Percentiles rank a stretch among this genome's conserved stretches.
Evolutionary conservation across 2,329 filamentous ascomycete genomes (phyloP).

Genomic region (Onygenales sp.): DNA sequence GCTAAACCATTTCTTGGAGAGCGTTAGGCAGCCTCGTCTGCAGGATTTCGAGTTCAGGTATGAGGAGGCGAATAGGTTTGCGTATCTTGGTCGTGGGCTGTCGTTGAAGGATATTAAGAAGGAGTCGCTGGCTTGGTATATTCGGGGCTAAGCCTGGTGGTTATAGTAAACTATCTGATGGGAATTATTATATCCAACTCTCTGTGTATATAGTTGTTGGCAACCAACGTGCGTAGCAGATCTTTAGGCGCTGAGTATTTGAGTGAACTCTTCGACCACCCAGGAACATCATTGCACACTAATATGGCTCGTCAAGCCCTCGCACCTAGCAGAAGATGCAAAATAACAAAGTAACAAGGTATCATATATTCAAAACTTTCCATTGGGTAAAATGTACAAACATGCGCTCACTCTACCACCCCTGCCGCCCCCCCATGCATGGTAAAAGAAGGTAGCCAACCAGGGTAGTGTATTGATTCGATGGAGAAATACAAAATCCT

Average conservation of each 20-base stretch:
- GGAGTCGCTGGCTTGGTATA: conserved; percentile 1
- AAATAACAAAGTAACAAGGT: background rate
- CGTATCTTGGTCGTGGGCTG: conserved; percentile 13
- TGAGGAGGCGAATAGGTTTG: conserved; percentile 10
- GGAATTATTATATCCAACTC: no score
- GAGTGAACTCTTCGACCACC: background rate
- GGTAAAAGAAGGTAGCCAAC: background rate
- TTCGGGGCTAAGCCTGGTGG: background rate
- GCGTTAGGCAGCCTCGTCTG: conserved; percentile 8
- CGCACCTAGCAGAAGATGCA: no score
- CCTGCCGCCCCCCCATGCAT: background rate
- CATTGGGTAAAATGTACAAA: background rate
- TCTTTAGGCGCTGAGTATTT: no score
- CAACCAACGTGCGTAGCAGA: no score
- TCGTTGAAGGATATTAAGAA: conserved; percentile 6
- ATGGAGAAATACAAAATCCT: background rate
- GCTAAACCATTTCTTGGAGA: conserved; percentile 13
- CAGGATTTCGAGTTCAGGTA: conserved; percentile 15
- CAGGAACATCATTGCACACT: background rate
- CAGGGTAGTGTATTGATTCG: background rate
- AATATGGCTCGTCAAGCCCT: no score
- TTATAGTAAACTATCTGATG: no score
- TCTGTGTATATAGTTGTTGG: no score
- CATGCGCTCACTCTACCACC: background rate
- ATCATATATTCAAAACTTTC: background rate